These are phyloP conservation scores for Xylaria scruposa DNA, from an alignment of 495 filamentous ascomycete species.

Conservation along the genomic window DNA sequence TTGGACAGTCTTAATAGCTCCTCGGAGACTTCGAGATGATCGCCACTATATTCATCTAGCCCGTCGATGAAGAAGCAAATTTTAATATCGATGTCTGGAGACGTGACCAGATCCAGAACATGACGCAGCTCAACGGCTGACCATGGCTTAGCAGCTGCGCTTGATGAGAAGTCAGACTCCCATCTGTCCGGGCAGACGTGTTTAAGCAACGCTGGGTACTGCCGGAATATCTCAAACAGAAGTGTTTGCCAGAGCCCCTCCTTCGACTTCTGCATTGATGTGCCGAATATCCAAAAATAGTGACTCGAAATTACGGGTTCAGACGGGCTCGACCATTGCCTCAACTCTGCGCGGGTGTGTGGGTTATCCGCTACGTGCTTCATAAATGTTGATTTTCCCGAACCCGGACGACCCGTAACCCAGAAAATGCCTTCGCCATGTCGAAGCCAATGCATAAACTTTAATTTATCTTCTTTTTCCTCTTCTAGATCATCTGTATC, in stretches of 20 bases:
- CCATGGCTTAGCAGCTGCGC: conserved; percentile 19
- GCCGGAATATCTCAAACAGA: conserved; percentile 44
- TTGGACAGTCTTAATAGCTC: conserved; percentile 7
- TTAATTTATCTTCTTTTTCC: neutral
- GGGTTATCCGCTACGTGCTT: conserved; percentile 38
- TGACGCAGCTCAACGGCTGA: conserved; percentile 8
- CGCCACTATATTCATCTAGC: conserved; percentile 37
- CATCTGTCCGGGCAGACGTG: conserved; percentile 27
- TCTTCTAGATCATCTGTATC: neutral
- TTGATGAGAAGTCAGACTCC: conserved; percentile 18
- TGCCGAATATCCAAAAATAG: conserved; percentile 53
- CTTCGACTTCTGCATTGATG: conserved; percentile 45
- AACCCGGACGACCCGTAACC: conserved; percentile 46
- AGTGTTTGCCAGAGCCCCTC: conserved; percentile 49
- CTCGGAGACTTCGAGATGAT: conserved; percentile 28
- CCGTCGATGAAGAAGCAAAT: conserved; percentile 41
- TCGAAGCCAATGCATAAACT: conserved; percentile 36
- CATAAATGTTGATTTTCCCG: conserved; percentile 52
- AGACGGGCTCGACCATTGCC: conserved; percentile 33
- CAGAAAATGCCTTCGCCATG: conserved; percentile 37
- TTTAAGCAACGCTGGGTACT: conserved; percentile 34
- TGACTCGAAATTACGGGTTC: conserved; percentile 40
- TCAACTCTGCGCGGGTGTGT: conserved; percentile 24
- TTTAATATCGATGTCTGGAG: neutral
- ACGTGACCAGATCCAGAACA: conserved; percentile 11